These are phyloP conservation scores for Pseudocercospora fuligena DNA, from an alignment of 2,329 filamentous ascomycete species.

Conservation along the genomic window DNA sequence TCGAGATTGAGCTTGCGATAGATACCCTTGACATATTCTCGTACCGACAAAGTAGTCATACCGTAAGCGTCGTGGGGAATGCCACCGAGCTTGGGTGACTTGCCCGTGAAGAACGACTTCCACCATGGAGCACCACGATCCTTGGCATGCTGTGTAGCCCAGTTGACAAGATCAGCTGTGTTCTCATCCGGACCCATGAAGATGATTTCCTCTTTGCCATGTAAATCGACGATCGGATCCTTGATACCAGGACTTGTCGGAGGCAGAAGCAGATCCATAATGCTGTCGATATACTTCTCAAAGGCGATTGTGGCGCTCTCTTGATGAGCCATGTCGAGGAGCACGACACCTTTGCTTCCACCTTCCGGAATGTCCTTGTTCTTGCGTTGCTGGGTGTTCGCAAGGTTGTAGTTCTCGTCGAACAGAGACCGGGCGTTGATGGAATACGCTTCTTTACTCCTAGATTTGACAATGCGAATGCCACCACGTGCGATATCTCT, in stretches of 20 bases:
- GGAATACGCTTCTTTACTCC: slow-evolving; percentile 91
- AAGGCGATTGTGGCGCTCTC: slow-evolving; percentile 91
- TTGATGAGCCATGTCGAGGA: slow-evolving; percentile 91
- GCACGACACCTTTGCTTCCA: slow-evolving; percentile 95
- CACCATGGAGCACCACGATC: slow-evolving; percentile 91
- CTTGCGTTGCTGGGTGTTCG: slow-evolving; percentile 98
- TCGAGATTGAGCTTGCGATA: slow-evolving; percentile 95
- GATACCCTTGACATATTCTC: slow-evolving; percentile 94
- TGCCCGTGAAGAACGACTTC: slow-evolving; percentile 99
- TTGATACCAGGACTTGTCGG: slow-evolving; percentile 95
- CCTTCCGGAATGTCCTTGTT: slow-evolving; percentile 99
- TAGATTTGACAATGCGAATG: slow-evolving; percentile 97
- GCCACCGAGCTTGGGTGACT: slow-evolving; percentile 92
- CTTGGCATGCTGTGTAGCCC: slow-evolving; percentile 96
- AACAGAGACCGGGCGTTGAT: slow-evolving; percentile 97
- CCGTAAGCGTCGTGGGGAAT: slow-evolving; percentile 96
- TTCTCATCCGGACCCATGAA: slow-evolving; percentile 99
- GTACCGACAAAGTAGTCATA: slow-evolving; percentile 96
- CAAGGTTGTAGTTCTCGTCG: slow-evolving; percentile 97
- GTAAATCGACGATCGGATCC: slow-evolving; percentile 94
- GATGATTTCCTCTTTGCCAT: slow-evolving; percentile 93
- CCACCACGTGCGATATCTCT: slow-evolving; percentile 94
- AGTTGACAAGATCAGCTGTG: slow-evolving; percentile 94
- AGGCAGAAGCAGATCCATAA: slow-evolving; percentile 89
- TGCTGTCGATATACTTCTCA: slow-evolving; percentile 99